Evolutionary conservation across 345 rosid genomes (phyloP).

Genomic region (Orychophragmus violaceus): DNA sequence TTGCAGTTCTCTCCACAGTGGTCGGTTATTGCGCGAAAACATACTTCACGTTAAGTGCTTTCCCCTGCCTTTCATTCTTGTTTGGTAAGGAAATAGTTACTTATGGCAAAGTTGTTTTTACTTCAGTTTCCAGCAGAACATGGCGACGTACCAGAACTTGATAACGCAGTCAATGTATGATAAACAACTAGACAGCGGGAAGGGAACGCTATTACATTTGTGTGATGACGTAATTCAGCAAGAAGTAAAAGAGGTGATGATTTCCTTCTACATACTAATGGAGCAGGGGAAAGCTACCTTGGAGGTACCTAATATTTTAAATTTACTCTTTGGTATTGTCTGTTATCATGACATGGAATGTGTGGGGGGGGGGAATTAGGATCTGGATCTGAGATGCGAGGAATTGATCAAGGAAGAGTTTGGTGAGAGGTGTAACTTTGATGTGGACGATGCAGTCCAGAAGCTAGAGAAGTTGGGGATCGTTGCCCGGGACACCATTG

Average conservation of each 20-base stretch:
- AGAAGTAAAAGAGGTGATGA: constrained; percentile 96
- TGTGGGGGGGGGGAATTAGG: constrained; percentile 50
- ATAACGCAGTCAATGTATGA: constrained; percentile 95
- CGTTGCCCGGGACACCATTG: constrained; percentile 73
- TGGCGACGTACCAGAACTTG: constrained; percentile 83
- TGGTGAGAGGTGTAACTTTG: constrained; percentile 75
- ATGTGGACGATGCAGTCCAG: constrained; percentile 85
- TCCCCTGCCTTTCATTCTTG: not conserved
- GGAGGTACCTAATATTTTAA: constrained; percentile 43
- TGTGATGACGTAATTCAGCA: constrained; percentile 98
- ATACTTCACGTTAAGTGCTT: constrained; percentile 85
- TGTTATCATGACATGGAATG: not conserved
- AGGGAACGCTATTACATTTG: constrained; percentile 89
- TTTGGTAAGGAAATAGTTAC: not conserved
- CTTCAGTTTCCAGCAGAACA: constrained; percentile 74
- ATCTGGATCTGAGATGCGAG: constrained; percentile 77
- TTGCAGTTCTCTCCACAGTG: constrained; percentile 83
- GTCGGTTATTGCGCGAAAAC: constrained; percentile 94
- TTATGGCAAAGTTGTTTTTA: constrained; percentile 18
- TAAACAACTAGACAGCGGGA: constrained; percentile 95
- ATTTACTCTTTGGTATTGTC: not conserved
- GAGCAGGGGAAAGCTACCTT: constrained; percentile 92
- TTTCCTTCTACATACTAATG: constrained; percentile 85
- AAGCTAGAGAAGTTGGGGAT: constrained; percentile 87
- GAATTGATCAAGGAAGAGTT: constrained; percentile 79